A percentile compares a stretch with the other conserved stretches of the same genome.
These are phyloP conservation scores for Verticillium nubilum DNA, from an alignment of 2,329 filamentous ascomycete genomes.

Conservation along the genomic window DNA sequence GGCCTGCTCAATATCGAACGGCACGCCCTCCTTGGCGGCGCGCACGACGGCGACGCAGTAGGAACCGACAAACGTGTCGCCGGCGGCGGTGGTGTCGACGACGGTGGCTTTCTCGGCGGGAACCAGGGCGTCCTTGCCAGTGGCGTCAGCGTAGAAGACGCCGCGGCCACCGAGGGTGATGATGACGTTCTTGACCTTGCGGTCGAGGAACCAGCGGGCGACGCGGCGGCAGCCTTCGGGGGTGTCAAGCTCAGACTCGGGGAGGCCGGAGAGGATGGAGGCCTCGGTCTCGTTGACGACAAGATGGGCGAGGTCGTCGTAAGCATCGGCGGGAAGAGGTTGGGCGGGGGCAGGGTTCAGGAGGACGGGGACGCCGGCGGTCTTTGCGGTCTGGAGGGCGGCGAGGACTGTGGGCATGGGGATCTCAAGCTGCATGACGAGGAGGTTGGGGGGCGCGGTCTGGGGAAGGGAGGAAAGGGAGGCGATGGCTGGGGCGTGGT, in stretches of 20 bases:
- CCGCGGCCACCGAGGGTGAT: constrained; percentile 80
- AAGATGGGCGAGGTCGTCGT: constrained; percentile 65
- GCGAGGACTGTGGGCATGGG: constrained; percentile 60
- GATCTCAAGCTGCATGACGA: constrained; percentile 77
- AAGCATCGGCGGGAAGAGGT: constrained; percentile 60
- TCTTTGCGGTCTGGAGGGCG: constrained; percentile 47
- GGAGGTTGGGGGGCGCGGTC: constrained; percentile 45
- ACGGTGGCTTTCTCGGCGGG: constrained; percentile 66
- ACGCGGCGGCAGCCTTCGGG: constrained; percentile 40
- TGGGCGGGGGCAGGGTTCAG: constrained; percentile 83
- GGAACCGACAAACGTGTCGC: constrained; percentile 88
- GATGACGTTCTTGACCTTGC: constrained; percentile 71
- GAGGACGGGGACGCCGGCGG: constrained; percentile 55
- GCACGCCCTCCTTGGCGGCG: constrained; percentile 17
- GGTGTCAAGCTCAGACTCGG: constrained; percentile 42
- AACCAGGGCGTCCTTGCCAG: constrained; percentile 41
- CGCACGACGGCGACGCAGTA: constrained; percentile 71
- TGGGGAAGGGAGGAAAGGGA: constrained; percentile 26
- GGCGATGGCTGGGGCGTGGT: constrained; percentile 40
- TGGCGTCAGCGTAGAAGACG: constrained; percentile 57
- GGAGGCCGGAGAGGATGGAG: constrained; percentile 58
- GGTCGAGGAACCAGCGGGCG: constrained; percentile 54
- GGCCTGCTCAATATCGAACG: constrained; percentile 52
- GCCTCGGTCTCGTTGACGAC: constrained; percentile 92
- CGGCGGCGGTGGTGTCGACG: constrained; percentile 89